A percentile compares a stretch with the other conserved stretches of the same genome.
Evolutionary conservation across 768 basidiomycete genomes (phyloP).

Genomic region (Pisolithus sp.): DNA sequence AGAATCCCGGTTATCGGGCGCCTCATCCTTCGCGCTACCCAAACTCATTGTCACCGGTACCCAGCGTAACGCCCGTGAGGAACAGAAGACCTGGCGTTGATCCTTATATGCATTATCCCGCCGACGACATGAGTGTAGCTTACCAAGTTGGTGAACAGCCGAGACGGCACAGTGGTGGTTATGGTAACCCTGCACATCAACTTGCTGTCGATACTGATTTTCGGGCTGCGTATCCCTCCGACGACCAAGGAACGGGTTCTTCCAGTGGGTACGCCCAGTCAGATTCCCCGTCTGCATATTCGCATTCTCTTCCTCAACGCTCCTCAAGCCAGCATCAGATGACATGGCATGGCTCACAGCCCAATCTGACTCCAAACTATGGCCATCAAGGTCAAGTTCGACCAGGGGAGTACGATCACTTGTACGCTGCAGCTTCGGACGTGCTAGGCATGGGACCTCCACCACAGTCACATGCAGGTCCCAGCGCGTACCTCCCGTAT

Average conservation of each 20-base stretch:
- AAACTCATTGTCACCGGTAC: slow-evolving; percentile 34
- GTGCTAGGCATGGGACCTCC: slow-evolving; percentile 75
- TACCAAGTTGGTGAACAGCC: slow-evolving; percentile 4
- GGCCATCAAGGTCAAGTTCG: slow-evolving; percentile 19
- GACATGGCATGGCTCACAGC: slow-evolving; percentile 25
- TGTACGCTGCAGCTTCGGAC: slow-evolving; percentile 74
- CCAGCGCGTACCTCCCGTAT: slow-evolving; percentile 17
- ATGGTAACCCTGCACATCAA: slow-evolving; percentile 18
- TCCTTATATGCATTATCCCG: slow-evolving; percentile 25
- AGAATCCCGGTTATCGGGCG: slow-evolving; percentile 24
- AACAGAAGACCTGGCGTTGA: slow-evolving; percentile 15
- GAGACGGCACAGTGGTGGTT: slow-evolving; percentile 24
- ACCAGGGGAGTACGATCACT: slow-evolving; percentile 44
- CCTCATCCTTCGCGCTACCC: slow-evolving; percentile 35
- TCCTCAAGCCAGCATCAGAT: slow-evolving; percentile 15
- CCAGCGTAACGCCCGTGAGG: slow-evolving; percentile 17
- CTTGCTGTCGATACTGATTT: slow-evolving; percentile 31
- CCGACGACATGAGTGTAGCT: slow-evolving; percentile 23
- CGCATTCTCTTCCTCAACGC: slow-evolving; percentile 15
- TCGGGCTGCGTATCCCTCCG: slow-evolving; percentile 33
- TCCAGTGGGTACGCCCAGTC: slow-evolving; percentile 26
- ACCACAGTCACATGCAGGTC: slow-evolving; percentile 13
- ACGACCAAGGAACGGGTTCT: slow-evolving; percentile 27
- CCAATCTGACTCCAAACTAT: slow-evolving; percentile 15
- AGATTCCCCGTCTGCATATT: slow-evolving; percentile 14